Percentiles rank a stretch among this genome's conserved stretches.
These are phyloP conservation scores for Leishmania gerbilli DNA, from an alignment of 208 protist species.

Conservation along the genomic window DNA sequence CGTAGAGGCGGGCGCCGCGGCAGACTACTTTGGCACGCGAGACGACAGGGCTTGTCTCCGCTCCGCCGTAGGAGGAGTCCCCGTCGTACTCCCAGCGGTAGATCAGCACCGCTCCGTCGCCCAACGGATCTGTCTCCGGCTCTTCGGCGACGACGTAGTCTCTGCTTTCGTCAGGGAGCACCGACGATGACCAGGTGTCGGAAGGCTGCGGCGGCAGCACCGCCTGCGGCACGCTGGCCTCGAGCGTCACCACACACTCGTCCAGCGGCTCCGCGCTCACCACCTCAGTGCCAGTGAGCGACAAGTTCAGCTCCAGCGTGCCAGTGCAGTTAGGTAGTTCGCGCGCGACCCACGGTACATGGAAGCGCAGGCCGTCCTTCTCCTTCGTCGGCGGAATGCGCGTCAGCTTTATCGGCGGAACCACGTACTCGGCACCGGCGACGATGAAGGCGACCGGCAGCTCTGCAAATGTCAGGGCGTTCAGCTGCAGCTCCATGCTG, in stretches of 20 bases:
- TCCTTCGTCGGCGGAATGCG: conserved; percentile 39
- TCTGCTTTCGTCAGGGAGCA: neutral
- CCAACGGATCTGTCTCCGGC: neutral
- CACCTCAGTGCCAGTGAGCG: conserved; percentile 43
- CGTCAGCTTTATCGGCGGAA: conserved; percentile 81
- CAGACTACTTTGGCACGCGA: neutral
- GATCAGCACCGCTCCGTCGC: neutral
- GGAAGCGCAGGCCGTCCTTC: conserved; percentile 24
- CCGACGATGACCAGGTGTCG: neutral
- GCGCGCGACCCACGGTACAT: conserved; percentile 77
- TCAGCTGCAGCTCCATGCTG: conserved; percentile 81
- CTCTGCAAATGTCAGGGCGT: conserved; percentile 51
- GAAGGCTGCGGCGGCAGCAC: neutral
- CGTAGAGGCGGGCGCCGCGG: neutral
- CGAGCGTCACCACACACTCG: conserved; percentile 61
- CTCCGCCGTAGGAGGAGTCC: conserved; percentile 8
- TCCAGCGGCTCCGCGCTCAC: conserved; percentile 80
- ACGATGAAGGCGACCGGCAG: conserved; percentile 73
- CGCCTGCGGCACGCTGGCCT: conserved; percentile 22
- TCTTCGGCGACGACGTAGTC: neutral
- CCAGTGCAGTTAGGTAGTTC: conserved; percentile 67
- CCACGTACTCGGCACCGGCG: conserved; percentile 75
- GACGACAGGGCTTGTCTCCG: neutral
- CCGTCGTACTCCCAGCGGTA: conserved; percentile 25
- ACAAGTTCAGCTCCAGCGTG: conserved; percentile 64